These are phyloP conservation scores for Populus davidiana DNA, from an alignment of 345 rosid species.

Conservation along the genomic window DNA sequence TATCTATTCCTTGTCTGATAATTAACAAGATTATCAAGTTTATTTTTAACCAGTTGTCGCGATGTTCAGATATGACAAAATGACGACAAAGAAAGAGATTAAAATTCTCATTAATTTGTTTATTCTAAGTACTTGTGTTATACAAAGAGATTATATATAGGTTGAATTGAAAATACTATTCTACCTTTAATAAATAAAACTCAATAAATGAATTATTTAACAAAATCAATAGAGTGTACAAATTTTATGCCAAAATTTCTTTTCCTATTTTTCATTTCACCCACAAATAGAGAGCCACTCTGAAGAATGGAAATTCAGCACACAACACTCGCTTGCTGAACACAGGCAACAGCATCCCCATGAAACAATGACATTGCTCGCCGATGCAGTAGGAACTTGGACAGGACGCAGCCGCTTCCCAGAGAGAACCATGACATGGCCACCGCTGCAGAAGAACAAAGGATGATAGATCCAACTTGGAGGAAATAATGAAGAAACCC, in stretches of 20 bases:
- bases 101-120: no score
- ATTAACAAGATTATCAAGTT: no score
- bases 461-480: conserved; percentile 17
- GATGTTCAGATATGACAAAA: no score
- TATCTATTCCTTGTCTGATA: no score
- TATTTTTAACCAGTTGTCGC: no score
- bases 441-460: conserved; percentile 1
- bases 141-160: no score
- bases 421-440: not conserved
- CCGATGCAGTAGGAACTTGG: not conserved
- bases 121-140: no score
- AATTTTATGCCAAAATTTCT: conserved; percentile 11
- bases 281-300: conserved; percentile 11
- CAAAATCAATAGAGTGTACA: conserved; percentile 12
- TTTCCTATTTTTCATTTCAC: conserved; percentile 8
- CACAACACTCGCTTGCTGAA: no score
- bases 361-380: conserved; percentile 6
- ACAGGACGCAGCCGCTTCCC: not conserved
- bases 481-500: not conserved
- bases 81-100: no score
- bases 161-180: no score
- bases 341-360: conserved; percentile 3
- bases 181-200: no score
- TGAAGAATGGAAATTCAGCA: not conserved
- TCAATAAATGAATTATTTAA: not conserved